A percentile compares a stretch with the other conserved stretches of the same genome.
Conservation (phyloP, 345 rosid genomes). For the Acer saccharum region DNA sequence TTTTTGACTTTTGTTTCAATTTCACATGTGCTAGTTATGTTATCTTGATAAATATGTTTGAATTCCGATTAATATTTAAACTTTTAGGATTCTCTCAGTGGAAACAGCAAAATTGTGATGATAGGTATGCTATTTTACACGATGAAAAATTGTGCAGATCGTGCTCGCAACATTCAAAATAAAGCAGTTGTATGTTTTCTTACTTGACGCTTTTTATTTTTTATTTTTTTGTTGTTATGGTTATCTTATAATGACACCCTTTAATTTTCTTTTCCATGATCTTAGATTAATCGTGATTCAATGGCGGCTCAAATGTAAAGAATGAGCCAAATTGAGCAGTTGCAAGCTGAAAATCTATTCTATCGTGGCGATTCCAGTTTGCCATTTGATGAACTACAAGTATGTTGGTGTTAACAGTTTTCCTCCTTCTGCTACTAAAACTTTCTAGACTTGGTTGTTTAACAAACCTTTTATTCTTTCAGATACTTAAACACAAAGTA, state of each 20-base stretch:
- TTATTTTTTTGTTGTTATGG: neutral
- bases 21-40: no score
- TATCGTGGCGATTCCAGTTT: conserved; percentile 66
- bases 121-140: conserved; percentile 60
- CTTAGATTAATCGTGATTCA: conserved; percentile 90
- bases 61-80: conserved; percentile 19
- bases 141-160: conserved; percentile 54
- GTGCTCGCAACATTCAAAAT: conserved; percentile 96
- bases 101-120: conserved; percentile 98
- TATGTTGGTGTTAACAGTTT: conserved; percentile 18
- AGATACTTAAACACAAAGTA: conserved; percentile 87
- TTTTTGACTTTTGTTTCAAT: conserved; percentile 11
- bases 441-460: conserved; percentile 16
- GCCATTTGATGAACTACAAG: conserved; percentile 93
- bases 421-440: neutral
- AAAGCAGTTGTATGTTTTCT: conserved; percentile 77
- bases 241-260: neutral
- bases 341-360: conserved; percentile 82
- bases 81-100: conserved; percentile 88
- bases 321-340: conserved; percentile 94
- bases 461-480: conserved; percentile 20
- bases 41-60: neutral
- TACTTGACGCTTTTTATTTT: neutral
- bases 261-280: neutral
- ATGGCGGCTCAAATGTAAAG: conserved; percentile 74